Evolutionary conservation across 495 filamentous ascomycete genomes (phyloP), one percentile per base, ranked within the genome.

Genomic region (Clohesyomyces aquaticus): DNA sequence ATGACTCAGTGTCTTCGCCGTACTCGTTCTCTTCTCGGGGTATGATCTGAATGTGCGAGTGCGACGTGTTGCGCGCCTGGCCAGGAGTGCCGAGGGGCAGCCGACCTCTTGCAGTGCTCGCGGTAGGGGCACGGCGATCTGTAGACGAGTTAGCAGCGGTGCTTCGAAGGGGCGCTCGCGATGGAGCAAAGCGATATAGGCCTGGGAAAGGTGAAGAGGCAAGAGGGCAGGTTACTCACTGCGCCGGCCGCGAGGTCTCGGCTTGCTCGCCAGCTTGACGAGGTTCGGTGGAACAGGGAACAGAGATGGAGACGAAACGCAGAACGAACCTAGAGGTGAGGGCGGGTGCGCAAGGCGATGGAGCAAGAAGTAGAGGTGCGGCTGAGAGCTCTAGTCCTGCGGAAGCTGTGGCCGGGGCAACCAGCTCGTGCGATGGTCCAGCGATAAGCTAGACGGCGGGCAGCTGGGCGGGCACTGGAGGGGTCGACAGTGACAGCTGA

Each of bases 51-150:
- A 70, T 70, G 28, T 70, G 67, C 19, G 62, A 54, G 28, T 66
- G 58, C 22, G 55, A 59, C 3, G 56, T 41, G 57, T 19, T 46
- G 4, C 28, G 28, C 16, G 50, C 23, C 48, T 55, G 60, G 2
- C 32, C 25, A 4, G 52, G 58, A 3, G 64, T 59, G n/a, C 64
- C 59, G 29, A 65, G 4, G 22, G 64, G 64, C 23, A 58, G 49
- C 19, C 63, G 57, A 27, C 58, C 58, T 43, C 25, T 61, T 41
- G 57, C 55, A 25, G 63, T 59, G n/a, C 43, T 32, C 21, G 63
- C 58, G 55, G 55, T 58, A n/a, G 61, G 46, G 19, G 62, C 56
- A 27, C 63, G 67, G 59, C 67, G 67, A 35, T n/a, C 67, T 70
- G 18, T 6, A 29, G 18, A 27, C 9, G 18, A 8, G 57, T 61